Conservation (phyloP, 2,329 filamentous ascomycete species). For the Calonectria pseudoreteaudii region DNA sequence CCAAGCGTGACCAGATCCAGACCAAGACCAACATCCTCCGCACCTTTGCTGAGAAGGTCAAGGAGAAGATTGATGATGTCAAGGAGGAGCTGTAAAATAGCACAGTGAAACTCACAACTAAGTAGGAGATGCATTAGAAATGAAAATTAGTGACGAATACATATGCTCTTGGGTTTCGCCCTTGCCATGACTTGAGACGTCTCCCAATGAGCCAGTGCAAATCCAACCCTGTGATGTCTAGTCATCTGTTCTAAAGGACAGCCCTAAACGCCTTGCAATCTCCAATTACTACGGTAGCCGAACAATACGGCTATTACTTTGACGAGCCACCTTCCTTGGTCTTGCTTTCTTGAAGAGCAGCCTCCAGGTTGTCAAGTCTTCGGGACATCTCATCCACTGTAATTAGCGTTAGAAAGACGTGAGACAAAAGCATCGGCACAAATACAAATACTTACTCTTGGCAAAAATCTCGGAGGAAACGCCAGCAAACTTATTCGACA, state of each 20-base stretch:
- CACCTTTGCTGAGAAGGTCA: slow-evolving; percentile 74
- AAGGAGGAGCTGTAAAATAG: slow-evolving; percentile 51
- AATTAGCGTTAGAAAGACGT: slow-evolving; percentile 25
- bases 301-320: slow-evolving; percentile 44
- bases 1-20: slow-evolving; percentile 90
- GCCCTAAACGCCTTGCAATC: slow-evolving; percentile 30
- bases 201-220: slow-evolving; percentile 18
- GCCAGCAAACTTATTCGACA: slow-evolving; percentile 86
- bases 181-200: slow-evolving; percentile 32
- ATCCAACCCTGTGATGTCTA: slow-evolving; percentile 27
- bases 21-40: slow-evolving; percentile 89
- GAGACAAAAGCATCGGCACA: neutral
- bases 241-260: slow-evolving; percentile 27
- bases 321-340: slow-evolving; percentile 54
- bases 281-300: neutral
- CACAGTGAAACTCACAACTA: slow-evolving; percentile 5
- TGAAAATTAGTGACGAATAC: slow-evolving; percentile 25
- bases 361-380: slow-evolving; percentile 85
- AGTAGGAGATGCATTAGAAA: slow-evolving; percentile 23
- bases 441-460: slow-evolving; percentile 73
- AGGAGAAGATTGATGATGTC: slow-evolving; percentile 72
- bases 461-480: slow-evolving; percentile 89
- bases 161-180: slow-evolving; percentile 35
- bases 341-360: slow-evolving; percentile 72
- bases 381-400: slow-evolving; percentile 95